These are phyloP conservation scores for Mycena pura DNA, from an alignment of 768 basidiomycete species.

Conservation along the genomic window DNA sequence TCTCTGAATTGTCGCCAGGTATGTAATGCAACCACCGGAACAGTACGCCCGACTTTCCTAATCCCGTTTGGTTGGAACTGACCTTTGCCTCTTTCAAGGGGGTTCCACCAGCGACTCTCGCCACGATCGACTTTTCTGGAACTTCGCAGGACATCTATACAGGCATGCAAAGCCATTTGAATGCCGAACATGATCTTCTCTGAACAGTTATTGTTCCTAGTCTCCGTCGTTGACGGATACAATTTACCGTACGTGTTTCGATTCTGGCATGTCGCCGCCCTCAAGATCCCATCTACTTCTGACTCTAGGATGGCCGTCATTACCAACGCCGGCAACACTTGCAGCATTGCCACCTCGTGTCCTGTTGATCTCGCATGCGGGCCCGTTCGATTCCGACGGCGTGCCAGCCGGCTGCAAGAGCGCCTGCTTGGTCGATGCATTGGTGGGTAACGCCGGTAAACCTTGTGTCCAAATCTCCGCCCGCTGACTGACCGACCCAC, in stretches of 20 bases:
- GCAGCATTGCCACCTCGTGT: too few species aligned
- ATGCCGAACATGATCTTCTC: not conserved
- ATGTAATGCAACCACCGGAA: conserved; percentile 8
- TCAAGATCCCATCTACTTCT: too few species aligned
- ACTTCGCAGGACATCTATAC: conserved; percentile 4
- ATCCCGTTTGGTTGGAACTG: not conserved
- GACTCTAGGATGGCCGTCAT: too few species aligned
- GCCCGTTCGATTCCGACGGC: too few species aligned
- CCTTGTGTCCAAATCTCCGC: too few species aligned
- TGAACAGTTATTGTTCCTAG: not conserved
- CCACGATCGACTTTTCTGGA: conserved; percentile 13
- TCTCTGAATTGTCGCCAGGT: not conserved
- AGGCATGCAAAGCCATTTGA: not conserved
- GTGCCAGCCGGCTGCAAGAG: too few species aligned
- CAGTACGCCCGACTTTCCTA: not conserved
- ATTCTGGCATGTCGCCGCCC: not conserved
- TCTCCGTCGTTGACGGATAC: conserved; percentile 11
- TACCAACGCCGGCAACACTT: too few species aligned
- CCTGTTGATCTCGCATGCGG: too few species aligned
- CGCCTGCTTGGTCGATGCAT: too few species aligned
- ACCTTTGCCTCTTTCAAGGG: conserved; percentile 3
- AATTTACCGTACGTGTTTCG: conserved; percentile 12
- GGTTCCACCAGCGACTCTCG: conserved; percentile 12
- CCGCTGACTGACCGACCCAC: too few species aligned
- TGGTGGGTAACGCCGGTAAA: too few species aligned